Evolutionary conservation across 2,329 filamentous ascomycete genomes (phyloP).

Genomic region (Fusarium sarcochroum): DNA sequence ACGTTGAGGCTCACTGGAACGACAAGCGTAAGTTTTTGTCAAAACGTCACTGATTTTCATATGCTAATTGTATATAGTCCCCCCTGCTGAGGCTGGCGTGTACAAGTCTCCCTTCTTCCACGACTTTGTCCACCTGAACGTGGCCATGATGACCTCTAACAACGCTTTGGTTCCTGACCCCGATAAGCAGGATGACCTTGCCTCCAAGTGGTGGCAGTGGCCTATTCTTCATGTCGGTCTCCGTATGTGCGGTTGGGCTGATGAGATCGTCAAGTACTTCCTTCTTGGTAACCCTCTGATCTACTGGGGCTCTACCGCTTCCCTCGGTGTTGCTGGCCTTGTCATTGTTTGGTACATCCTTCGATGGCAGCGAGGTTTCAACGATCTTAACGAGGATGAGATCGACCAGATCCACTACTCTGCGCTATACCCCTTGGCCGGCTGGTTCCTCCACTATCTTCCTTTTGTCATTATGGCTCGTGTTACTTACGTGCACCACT

Average conservation of each 20-base stretch:
- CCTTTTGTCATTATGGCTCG: conserved; percentile 98
- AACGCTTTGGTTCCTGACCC: conserved; percentile 97
- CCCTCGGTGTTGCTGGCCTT: conserved; percentile 79
- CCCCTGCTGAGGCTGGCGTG: conserved; percentile 86
- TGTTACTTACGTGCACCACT: conserved; percentile 99
- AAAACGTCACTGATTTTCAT: not conserved
- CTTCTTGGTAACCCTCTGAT: conserved; percentile 95
- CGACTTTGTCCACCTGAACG: conserved; percentile 97
- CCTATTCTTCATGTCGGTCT: conserved; percentile 94
- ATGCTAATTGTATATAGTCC: conserved; percentile 69
- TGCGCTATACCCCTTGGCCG: conserved; percentile 89
- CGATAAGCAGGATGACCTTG: conserved; percentile 98
- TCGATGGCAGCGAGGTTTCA: conserved; percentile 95
- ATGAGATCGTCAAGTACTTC: conserved; percentile 97
- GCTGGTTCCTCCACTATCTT: conserved; percentile 96
- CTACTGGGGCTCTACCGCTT: conserved; percentile 93
- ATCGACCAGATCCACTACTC: conserved; percentile 97
- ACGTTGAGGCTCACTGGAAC: conserved; percentile 95
- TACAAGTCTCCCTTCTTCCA: conserved; percentile 98
- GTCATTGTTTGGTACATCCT: conserved; percentile 87
- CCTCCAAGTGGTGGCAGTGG: conserved; percentile 99
- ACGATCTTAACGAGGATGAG: conserved; percentile 82
- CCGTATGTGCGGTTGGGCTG: conserved; percentile 99
- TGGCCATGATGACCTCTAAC: conserved; percentile 99
- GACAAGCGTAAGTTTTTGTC: conserved; percentile 80